Evolutionary conservation across 2,329 filamentous ascomycete genomes (phyloP).

Genomic region (Thelonectria blattea): DNA sequence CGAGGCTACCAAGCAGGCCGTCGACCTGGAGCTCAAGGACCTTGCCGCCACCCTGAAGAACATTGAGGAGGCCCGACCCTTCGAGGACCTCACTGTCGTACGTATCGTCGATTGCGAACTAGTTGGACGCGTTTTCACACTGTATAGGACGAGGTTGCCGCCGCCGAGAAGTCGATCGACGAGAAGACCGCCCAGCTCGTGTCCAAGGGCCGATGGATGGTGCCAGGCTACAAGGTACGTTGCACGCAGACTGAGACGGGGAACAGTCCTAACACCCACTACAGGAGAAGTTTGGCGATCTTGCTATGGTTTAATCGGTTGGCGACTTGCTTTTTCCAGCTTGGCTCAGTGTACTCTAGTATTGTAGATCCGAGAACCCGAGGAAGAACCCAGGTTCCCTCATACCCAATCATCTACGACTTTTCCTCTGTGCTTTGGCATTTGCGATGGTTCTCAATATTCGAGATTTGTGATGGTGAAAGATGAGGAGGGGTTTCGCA

Average conservation of each 20-base stretch:
- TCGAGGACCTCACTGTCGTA: slow-evolving; percentile 97
- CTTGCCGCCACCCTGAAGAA: slow-evolving; percentile 94
- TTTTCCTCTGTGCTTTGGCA: slow-evolving; percentile 32
- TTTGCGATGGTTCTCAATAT: background rate
- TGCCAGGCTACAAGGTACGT: slow-evolving; percentile 97
- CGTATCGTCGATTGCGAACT: slow-evolving; percentile 50
- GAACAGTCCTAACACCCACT: slow-evolving; percentile 52
- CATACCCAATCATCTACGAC: slow-evolving; percentile 38
- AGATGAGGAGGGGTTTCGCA: background rate
- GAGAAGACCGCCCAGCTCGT: slow-evolving; percentile 95
- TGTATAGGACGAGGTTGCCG: slow-evolving; percentile 86
- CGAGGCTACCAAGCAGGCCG: slow-evolving; percentile 93
- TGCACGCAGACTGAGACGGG: background rate
- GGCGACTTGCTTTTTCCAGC: slow-evolving; percentile 44
- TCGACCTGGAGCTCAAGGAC: slow-evolving; percentile 93
- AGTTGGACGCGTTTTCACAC: slow-evolving; percentile 35
- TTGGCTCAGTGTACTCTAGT: slow-evolving; percentile 71
- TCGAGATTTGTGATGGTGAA: background rate
- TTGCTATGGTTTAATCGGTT: slow-evolving; percentile 83
- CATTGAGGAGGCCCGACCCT: slow-evolving; percentile 93
- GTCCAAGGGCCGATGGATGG: slow-evolving; percentile 96
- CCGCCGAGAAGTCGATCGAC: slow-evolving; percentile 95
- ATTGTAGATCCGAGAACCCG: slow-evolving; percentile 68
- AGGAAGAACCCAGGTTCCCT: slow-evolving; percentile 44
- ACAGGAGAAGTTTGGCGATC: slow-evolving; percentile 98